Evolutionary conservation across 768 basidiomycete genomes (phyloP).

Genomic region (Tylopilus plumbeoviolaceoides): DNA sequence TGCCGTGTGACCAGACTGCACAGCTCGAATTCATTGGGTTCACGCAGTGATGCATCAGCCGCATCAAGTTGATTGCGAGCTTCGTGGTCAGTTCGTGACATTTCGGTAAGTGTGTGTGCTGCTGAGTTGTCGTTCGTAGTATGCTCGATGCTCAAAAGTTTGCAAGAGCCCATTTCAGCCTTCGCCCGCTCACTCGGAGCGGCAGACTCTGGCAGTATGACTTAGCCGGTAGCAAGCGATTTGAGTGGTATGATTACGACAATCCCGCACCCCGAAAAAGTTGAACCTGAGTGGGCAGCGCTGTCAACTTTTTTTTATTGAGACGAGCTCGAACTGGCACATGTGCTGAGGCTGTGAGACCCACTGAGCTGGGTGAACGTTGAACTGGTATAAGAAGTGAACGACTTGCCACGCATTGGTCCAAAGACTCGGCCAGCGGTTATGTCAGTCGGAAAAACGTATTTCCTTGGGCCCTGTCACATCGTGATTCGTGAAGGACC

Average conservation of each 20-base stretch:
- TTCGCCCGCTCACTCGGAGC: no score
- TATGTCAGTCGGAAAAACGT: no score
- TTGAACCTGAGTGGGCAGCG: background rate
- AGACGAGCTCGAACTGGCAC: no score
- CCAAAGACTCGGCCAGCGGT: no score
- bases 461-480: background rate
- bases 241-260: background rate
- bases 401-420: no score
- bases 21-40: background rate
- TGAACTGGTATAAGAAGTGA: no score
- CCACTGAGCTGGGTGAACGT: no score
- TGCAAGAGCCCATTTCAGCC: background rate
- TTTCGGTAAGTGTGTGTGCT: background rate
- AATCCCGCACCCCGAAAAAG: background rate
- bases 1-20: conserved; percentile 13
- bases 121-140: background rate
- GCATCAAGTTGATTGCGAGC: background rate
- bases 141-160: background rate
- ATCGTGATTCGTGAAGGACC: no score
- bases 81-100: background rate
- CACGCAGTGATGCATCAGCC: background rate
- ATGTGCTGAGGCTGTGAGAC: no score
- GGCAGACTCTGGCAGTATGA: no score
- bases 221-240: background rate
- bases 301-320: no score